A percentile compares a stretch with the other conserved stretches of the same genome.
These are phyloP conservation scores for Microstegium vimineum DNA, from an alignment of 176 grass and related monocot species.

Conservation along the genomic window DNA sequence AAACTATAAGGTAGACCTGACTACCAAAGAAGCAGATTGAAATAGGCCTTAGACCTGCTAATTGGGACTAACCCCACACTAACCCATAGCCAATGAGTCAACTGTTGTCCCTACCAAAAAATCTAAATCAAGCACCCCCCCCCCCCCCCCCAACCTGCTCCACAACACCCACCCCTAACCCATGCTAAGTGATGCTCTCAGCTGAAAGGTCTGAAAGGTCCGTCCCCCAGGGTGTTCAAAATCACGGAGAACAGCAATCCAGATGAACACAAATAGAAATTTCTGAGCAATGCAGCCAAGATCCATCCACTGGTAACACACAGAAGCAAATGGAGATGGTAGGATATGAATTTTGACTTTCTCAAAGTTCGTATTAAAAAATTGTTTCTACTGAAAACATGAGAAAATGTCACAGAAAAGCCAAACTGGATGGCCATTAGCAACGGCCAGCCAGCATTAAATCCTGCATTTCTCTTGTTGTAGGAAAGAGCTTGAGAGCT, in stretches of 20 bases:
- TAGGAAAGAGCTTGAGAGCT: slow-evolving; percentile 21
- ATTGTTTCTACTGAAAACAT: background rate
- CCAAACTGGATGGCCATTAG: slow-evolving; percentile 39
- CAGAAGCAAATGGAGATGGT: background rate
- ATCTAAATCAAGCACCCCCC: background rate
- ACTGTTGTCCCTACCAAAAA: background rate
- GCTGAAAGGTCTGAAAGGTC: background rate
- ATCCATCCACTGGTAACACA: background rate
- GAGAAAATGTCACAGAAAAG: slow-evolving; percentile 39
- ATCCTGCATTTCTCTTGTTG: slow-evolving; percentile 2
- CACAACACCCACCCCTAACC: too few species aligned
- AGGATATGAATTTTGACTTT: background rate
- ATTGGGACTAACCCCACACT: background rate
- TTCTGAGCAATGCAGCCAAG: background rate
- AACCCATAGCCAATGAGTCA: background rate
- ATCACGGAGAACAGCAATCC: background rate
- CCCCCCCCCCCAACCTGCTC: too few species aligned
- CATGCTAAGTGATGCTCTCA: background rate
- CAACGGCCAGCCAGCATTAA: slow-evolving; percentile 40
- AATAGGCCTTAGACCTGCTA: background rate
- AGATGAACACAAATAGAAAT: background rate
- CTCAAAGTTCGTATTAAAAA: too few species aligned
- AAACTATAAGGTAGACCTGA: background rate
- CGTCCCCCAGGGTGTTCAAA: background rate
- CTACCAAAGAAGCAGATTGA: background rate